Conservation (phyloP, 2,329 filamentous ascomycete genomes). For the Fusarium camptoceras region DNA sequence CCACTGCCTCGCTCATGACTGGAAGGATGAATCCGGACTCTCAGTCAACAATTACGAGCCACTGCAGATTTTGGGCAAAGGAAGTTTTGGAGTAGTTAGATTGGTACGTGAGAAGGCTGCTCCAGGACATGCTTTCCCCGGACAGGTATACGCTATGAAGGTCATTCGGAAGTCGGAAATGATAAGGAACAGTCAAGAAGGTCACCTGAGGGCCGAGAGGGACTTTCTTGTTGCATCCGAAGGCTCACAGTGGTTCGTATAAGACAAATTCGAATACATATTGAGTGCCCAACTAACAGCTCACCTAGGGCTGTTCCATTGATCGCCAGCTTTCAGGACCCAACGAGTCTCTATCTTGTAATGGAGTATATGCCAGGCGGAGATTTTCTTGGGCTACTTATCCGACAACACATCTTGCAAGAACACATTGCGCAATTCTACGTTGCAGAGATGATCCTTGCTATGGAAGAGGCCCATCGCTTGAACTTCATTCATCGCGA, state of each 20-base stretch:
- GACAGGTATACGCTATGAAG: slow-evolving; percentile 92
- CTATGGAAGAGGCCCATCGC: slow-evolving; percentile 90
- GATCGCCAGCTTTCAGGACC: slow-evolving; percentile 89
- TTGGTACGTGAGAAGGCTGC: slow-evolving; percentile 77
- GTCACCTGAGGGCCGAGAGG: slow-evolving; percentile 88
- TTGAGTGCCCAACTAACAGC: background rate
- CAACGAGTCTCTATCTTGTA: slow-evolving; percentile 85
- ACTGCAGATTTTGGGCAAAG: slow-evolving; percentile 86
- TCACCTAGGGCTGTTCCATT: slow-evolving; percentile 82
- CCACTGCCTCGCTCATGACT: slow-evolving; percentile 55
- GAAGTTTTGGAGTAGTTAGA: slow-evolving; percentile 92
- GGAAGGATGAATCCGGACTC: slow-evolving; percentile 10
- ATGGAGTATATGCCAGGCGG: slow-evolving; percentile 99
- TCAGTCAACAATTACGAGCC: slow-evolving; percentile 71
- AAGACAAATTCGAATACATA: background rate
- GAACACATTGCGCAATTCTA: slow-evolving; percentile 88
- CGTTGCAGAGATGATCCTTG: slow-evolving; percentile 94
- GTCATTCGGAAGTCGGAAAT: slow-evolving; percentile 95
- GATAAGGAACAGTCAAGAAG: slow-evolving; percentile 91
- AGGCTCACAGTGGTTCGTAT: slow-evolving; percentile 78
- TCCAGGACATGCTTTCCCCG: slow-evolving; percentile 44
- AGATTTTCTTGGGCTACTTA: slow-evolving; percentile 88
- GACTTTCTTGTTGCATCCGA: slow-evolving; percentile 92
- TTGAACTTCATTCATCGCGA: slow-evolving; percentile 94
- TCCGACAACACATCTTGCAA: slow-evolving; percentile 84